Evolutionary conservation across 2,329 filamentous ascomycete species (phyloP).

Genomic region (Aspergillus eucalypticola): DNA sequence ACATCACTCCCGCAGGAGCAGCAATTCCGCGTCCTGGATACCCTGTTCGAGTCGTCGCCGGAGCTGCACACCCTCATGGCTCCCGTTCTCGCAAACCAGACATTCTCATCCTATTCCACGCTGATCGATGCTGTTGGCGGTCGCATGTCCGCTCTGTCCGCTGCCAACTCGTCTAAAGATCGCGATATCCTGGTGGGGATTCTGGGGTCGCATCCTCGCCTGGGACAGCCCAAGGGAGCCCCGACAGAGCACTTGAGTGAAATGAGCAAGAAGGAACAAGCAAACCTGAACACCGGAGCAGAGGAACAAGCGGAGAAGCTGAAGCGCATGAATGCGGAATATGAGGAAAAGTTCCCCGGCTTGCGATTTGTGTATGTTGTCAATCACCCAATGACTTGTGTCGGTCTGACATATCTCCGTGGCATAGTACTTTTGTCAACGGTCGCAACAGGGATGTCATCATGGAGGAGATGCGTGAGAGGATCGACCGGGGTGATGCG

Average conservation of each 20-base stretch:
- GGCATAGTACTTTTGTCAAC: conserved; percentile 77
- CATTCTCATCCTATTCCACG: conserved; percentile 67
- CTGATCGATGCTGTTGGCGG: conserved; percentile 68
- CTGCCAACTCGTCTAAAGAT: conserved; percentile 53
- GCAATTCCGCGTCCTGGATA: conserved; percentile 63
- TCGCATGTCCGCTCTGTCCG: conserved; percentile 62
- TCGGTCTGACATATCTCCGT: not conserved
- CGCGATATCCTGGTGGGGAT: conserved; percentile 67
- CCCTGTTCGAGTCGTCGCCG: conserved; percentile 79
- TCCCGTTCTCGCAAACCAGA: conserved; percentile 61
- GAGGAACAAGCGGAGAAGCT: conserved; percentile 55
- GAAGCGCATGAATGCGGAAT: conserved; percentile 68
- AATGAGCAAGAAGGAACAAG: conserved; percentile 79
- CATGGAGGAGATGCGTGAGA: conserved; percentile 75
- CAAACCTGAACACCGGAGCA: conserved; percentile 63
- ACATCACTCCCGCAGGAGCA: conserved; percentile 56
- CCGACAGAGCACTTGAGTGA: conserved; percentile 66
- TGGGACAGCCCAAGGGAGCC: conserved; percentile 60
- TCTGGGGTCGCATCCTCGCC: conserved; percentile 76
- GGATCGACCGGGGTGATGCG: conserved; percentile 70
- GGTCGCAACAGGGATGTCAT: conserved; percentile 71
- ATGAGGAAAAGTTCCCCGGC: conserved; percentile 78
- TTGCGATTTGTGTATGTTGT: conserved; percentile 64
- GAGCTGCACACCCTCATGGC: conserved; percentile 72
- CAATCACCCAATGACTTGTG: not conserved